phyloP scores from a whole-genome alignment of 805 yeast species.

The Cyberlindnera maclurae region DNA sequence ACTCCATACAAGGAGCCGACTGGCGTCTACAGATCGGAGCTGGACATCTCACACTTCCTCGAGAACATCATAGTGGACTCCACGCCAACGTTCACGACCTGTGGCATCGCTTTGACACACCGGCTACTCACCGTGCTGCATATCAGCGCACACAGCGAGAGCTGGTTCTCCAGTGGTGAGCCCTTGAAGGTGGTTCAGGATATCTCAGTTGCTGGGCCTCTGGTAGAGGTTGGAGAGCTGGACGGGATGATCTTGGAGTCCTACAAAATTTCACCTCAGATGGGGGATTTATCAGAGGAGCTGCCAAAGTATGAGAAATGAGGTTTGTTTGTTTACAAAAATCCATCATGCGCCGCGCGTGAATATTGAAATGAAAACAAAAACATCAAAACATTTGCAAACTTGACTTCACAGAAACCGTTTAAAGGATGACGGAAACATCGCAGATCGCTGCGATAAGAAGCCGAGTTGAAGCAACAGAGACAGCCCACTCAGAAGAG shows the following conservation, averaged over 20 bases:
- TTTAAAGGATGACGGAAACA: background rate
- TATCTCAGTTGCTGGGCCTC: no score
- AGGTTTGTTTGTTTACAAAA: background rate
- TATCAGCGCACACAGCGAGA: background rate
- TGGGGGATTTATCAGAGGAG: background rate
- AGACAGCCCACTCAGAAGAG: background rate
- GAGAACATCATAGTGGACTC: background rate
- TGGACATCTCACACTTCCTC: background rate
- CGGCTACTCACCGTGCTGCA: background rate
- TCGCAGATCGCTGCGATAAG: background rate
- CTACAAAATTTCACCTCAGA: background rate
- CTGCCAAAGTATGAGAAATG: background rate
- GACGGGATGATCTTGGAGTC: background rate
- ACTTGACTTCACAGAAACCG: no score
- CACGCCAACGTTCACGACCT: background rate
- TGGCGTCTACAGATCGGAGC: background rate
- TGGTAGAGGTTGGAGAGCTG: background rate
- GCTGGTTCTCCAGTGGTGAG: background rate
- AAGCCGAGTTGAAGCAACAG: background rate
- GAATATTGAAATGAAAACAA: background rate
- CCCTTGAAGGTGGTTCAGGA: background rate
- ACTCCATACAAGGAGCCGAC: background rate
- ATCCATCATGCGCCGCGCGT: background rate
- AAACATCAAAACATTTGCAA: no score
- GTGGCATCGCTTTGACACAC: constrained; percentile 1